Evolutionary conservation across 1,284 basidiomycete genomes (phyloP), one percentile per base, ranked within the genome.

Genomic region (Moesziomyces antarcticus): DNA sequence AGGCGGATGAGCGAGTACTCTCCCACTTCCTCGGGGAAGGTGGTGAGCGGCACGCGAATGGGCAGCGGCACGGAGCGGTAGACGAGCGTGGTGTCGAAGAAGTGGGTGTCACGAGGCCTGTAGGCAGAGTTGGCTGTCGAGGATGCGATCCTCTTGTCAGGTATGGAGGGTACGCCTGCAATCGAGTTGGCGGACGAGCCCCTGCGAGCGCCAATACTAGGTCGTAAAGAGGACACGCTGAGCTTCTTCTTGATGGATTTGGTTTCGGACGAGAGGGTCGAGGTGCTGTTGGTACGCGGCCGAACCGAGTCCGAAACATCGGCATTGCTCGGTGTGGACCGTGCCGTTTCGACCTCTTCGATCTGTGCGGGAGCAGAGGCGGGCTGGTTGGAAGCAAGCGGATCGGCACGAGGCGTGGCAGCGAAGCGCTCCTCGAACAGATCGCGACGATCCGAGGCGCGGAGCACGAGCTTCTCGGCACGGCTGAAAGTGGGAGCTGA

Each of bases 1-100:
- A 98, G 88, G 72, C 91, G 90, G 64, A 95, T 94, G 64, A 98
- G 86, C 20, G 95, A 97, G 85, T 95, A 98, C 93, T 97, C 95
- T 56, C 95, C 95, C 56, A 99, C 93, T 87, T 99, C 95, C 83
- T 96, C 93, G 0, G 92, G 70, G 33, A 82, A 82, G 6, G 64
- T 62, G 45, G 70, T 68, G 16, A 80, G 61, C 5, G 82, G 82
- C 13, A 82, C 56, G 2, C 77, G 64, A 2, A 82, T 69, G 3
- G 73, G 74, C 13, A 82, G 37, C 8, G 58, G 53, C 5, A 77
- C 54, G 44, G 72, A 66, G 41, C 76, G 67, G 30, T 94, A 97
- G 27, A 87, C 88, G 57, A 95, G 91, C 11, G 88, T 88, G 0
- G 94, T 93, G 80, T 94, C 91, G 85, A 90, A 97, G 81, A 92